Evolutionary conservation across 495 filamentous ascomycete species (phyloP), one percentile per base, ranked within the genome.

Genomic region (Trichoderma erinaceum): DNA sequence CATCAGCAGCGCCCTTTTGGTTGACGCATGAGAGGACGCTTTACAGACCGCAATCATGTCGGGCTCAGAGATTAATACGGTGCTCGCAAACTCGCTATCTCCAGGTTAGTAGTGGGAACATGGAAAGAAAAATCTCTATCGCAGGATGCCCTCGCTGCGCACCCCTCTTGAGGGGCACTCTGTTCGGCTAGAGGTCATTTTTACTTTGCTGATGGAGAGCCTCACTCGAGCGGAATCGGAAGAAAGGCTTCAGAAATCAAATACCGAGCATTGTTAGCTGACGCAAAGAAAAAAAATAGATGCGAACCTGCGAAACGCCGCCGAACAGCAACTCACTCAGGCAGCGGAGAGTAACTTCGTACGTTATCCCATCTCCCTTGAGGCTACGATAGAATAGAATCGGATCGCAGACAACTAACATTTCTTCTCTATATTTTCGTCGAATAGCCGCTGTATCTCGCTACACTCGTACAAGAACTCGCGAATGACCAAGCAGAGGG

Each of bases 291-390:
- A 52, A 52, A 52, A 52, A 48, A 46, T 67, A 98, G 95, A 99
- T 88, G 89, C 92, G 73, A 82, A 88, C 72, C 87, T 90, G 77
- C 93, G 95, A 83, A 87, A 90, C 75, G 89, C 87, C 78, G 93
- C 95, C 71, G 96, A 97, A 81, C 89, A 93, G 77, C 95, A 98
- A 82, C 90, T 99, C 73, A 86, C 85, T 69, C 91, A 94, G 74
- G 95, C 96, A 71, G 91, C 92, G 67, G 92, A 94, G 76, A 88
- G 86, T 70, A 93, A 98, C 80, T 98, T 97, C 78, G 95, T 99
- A 87, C 76, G 94, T 88, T 67, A 63, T 74, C 74, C 70, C 65
- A 67, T 43, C 70, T 67, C 68, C 65, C 41, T 73, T 64, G 71
- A 77, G 75, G 67, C 72, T 63, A 35, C 38, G 66, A 46, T 27